These are phyloP conservation scores for Mitragyna speciosa DNA, from an alignment of 257 asterid species.

Conservation along the genomic window DNA sequence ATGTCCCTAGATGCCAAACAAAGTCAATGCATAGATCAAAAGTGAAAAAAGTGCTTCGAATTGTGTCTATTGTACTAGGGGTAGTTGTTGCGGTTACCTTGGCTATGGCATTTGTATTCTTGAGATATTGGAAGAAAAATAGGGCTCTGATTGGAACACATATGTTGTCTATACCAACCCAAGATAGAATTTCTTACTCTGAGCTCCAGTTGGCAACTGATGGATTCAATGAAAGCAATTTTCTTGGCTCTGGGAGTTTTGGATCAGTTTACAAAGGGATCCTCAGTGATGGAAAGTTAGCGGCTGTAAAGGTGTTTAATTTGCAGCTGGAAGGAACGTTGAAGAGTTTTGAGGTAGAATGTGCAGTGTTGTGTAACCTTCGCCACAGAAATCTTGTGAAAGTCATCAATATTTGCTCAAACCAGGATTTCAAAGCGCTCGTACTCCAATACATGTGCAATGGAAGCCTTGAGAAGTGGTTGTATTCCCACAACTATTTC, in stretches of 20 bases:
- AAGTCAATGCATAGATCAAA: neutral
- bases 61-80: neutral
- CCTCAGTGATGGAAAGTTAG: neutral
- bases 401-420: slow-evolving; percentile 18
- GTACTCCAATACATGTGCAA: slow-evolving; percentile 15
- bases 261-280: slow-evolving; percentile 11
- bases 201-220: slow-evolving; percentile 8
- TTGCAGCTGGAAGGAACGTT: slow-evolving; percentile 3
- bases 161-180: neutral
- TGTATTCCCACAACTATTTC: neutral
- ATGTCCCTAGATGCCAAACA: slow-evolving; percentile 8
- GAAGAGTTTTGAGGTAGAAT: slow-evolving; percentile 13
- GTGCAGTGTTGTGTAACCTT: slow-evolving; percentile 12
- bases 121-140: neutral
- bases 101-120: neutral
- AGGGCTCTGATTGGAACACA: neutral
- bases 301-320: slow-evolving; percentile 22
- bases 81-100: neutral
- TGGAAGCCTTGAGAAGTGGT: slow-evolving; percentile 20
- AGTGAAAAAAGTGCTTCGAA: neutral
- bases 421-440: neutral
- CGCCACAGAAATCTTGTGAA: slow-evolving; percentile 20
- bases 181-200: slow-evolving; percentile 7
- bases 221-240: neutral
- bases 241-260: slow-evolving; percentile 18